Evolutionary conservation across 192 early-diverging fungal species (phyloP), one percentile per base, ranked within the genome.

Genomic region (Coemansia sp.): DNA sequence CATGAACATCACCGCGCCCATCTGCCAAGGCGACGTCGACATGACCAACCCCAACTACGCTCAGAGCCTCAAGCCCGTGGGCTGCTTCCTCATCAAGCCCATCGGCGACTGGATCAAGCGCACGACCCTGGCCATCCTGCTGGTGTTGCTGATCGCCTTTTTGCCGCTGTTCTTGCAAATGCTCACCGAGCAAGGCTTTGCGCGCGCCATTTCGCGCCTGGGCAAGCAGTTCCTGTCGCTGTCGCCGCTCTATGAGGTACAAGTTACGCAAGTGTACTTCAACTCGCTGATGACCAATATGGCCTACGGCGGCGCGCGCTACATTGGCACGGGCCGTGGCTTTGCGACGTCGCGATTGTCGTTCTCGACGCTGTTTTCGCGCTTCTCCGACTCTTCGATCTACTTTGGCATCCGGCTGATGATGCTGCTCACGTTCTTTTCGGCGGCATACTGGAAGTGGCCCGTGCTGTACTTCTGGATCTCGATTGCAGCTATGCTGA

Each of bases 261-360:
- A 94, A 79, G 89, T 91, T n/a, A 93, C 94, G 6, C 93, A 93
- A 65, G 89, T 94, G 56, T 93, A 93, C 69, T 86, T 89, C 60
- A 89, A 92, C 79, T 89, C 90, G 61, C 87, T 94, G 47, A 77
- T 94, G 72, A 88, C 89, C 64, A 92, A 94, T 63, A 65, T 94
- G 75, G 86, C 84, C 0, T 94, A 88, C 67, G 92, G 92, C 57
- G 89, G 92, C 19, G 93, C 93, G 11, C 86, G 88, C n/a, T 94
- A 94, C 65, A 92, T 94, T 60, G 91, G 88, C 40, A 92, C 92
- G 10, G 93, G 93, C 0, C 90, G 93, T 76, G 92, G 92, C 29
- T 93, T 94, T 73, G 90, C 93, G 1, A 94, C 93, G 3, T 85
- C 93, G 20, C 86, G 92, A 0, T 73, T 90, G 35, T 85, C 88